Conservation (phyloP, 176 grass and related monocot species). For the Chloris gayana region DNA sequence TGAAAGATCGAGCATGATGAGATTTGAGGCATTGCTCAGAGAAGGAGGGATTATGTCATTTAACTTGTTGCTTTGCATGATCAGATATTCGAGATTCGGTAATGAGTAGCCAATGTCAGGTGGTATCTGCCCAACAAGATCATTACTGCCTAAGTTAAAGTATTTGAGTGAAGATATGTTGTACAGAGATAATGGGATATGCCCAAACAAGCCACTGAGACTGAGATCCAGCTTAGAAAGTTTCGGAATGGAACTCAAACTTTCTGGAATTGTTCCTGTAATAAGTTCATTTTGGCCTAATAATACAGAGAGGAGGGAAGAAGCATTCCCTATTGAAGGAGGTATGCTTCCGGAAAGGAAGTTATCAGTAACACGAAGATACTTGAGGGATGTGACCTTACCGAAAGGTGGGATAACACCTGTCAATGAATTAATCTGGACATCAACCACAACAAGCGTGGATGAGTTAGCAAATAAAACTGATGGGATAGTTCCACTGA, state of each 20-base stretch:
- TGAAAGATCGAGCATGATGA: constrained; percentile 30
- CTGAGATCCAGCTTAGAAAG: constrained; percentile 23
- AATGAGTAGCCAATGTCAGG: constrained; percentile 13
- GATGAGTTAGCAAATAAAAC: no score
- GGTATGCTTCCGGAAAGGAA: constrained; percentile 35
- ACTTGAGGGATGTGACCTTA: background rate
- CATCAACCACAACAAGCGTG: no score
- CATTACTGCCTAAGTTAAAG: constrained; percentile 24
- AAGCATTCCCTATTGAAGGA: constrained; percentile 33
- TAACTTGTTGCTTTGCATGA: constrained; percentile 25
- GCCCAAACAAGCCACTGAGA: constrained; percentile 21
- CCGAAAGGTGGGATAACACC: no score
- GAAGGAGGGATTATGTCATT: constrained; percentile 9
- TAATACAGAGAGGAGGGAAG: background rate
- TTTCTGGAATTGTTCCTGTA: constrained; percentile 24
- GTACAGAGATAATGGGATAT: constrained; percentile 4
- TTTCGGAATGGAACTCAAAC: background rate
- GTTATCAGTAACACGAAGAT: constrained; percentile 17
- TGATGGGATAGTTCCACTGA: no score
- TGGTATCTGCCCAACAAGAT: constrained; percentile 29
- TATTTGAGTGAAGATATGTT: constrained; percentile 16
- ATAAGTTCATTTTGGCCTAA: constrained; percentile 28
- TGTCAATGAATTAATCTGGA: no score
- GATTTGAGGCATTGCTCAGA: constrained; percentile 16
- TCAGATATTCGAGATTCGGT: background rate